Evolutionary conservation across 345 rosid genomes (phyloP).

Genomic region (Salix caprea): DNA sequence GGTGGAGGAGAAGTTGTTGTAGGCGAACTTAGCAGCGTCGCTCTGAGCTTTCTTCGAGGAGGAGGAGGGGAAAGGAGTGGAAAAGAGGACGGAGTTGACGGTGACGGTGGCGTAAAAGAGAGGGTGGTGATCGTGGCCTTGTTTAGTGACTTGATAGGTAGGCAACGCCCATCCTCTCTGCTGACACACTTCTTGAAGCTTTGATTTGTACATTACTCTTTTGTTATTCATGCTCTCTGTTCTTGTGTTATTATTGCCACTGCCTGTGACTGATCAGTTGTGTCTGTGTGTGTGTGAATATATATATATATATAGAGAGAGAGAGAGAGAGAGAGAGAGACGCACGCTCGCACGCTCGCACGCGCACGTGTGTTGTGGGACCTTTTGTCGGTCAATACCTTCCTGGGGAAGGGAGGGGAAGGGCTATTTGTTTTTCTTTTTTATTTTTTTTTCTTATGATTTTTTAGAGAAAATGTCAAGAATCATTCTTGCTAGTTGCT

Average conservation of each 20-base stretch:
- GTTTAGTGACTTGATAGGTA: constrained; percentile 14
- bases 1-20: constrained; percentile 17
- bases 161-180: constrained; percentile 28
- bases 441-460: no score
- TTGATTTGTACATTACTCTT: constrained; percentile 31
- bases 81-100: constrained; percentile 28
- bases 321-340: no score
- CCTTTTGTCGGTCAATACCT: no score
- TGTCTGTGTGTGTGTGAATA: no score
- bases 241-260: not conserved
- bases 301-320: no score
- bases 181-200: constrained; percentile 42
- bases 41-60: constrained; percentile 45
- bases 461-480: no score
- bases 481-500: no score
- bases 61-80: not conserved
- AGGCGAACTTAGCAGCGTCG: constrained; percentile 40
- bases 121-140: constrained; percentile 40
- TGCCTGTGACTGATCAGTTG: not conserved
- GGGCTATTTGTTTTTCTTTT: no score
- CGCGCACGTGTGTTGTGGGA: no score
- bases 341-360: no score
- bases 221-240: not conserved
- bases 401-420: no score
- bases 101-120: constrained; percentile 34